These are phyloP conservation scores for Salvia hispanica DNA, from an alignment of 257 asterid species.

Conservation along the genomic window DNA sequence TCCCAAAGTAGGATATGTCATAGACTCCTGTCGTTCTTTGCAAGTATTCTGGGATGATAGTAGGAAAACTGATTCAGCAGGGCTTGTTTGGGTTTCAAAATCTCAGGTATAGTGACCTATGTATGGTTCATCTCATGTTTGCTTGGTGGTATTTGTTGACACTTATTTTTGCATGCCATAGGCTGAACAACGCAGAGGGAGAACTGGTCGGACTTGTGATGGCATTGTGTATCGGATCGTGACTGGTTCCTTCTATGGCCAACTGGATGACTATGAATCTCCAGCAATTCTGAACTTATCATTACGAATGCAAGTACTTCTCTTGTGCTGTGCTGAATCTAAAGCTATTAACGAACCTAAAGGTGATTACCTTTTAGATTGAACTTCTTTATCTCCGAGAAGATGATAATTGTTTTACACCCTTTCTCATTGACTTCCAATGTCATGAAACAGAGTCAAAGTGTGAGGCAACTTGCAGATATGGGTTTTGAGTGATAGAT, in stretches of 20 bases:
- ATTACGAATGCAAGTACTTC: slow-evolving; percentile 79
- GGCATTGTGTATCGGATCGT: slow-evolving; percentile 85
- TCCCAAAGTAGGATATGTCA: slow-evolving; percentile 93
- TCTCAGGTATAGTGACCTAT: slow-evolving; percentile 70
- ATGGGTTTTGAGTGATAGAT: slow-evolving; percentile 11
- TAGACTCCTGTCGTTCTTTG: slow-evolving; percentile 97
- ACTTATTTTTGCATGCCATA: slow-evolving; percentile 34
- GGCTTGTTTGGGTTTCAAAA: slow-evolving; percentile 94
- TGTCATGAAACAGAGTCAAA: slow-evolving; percentile 1
- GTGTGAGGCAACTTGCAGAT: neutral
- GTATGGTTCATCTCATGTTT: slow-evolving; percentile 19
- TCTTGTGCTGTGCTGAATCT: slow-evolving; percentile 81
- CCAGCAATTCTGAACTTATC: slow-evolving; percentile 83
- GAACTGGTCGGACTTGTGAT: slow-evolving; percentile 98
- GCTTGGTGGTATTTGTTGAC: slow-evolving; percentile 23
- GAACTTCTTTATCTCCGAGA: slow-evolving; percentile 22
- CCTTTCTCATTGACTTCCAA: slow-evolving; percentile 12
- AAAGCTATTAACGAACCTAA: slow-evolving; percentile 90
- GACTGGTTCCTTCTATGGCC: slow-evolving; percentile 67
- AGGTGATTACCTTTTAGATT: slow-evolving; percentile 46
- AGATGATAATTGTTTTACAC: neutral
- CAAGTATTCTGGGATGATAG: slow-evolving; percentile 86
- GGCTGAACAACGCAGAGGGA: slow-evolving; percentile 96
- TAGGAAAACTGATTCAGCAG: slow-evolving; percentile 69
- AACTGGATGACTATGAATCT: slow-evolving; percentile 74